Conservation (phyloP, 169 alveolate species). For the Plasmodium adleri region DNA sequence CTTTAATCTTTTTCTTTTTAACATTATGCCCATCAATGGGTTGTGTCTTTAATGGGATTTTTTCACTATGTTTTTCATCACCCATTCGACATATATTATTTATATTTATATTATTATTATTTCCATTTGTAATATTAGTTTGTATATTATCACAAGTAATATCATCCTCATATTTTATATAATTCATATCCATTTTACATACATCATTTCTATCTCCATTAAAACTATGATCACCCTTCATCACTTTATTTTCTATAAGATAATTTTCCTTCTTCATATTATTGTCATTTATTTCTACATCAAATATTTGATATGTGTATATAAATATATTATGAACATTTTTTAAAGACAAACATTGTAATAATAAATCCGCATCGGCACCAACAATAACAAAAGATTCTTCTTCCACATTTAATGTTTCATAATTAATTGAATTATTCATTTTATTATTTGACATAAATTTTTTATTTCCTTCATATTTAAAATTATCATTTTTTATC, state of each 20-base stretch:
- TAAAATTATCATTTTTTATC: neutral
- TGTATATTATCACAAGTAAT: too few species aligned
- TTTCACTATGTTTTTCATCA: neutral
- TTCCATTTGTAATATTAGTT: neutral
- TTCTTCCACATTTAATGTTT: neutral
- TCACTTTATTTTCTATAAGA: neutral
- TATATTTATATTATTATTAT: neutral
- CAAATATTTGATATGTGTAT: slow-evolving; percentile 73
- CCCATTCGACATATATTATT: neutral
- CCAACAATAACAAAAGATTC: slow-evolving; percentile 80
- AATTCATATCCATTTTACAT: too few species aligned
- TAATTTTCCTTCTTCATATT: slow-evolving; percentile 47
- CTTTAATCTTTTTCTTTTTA: slow-evolving; percentile 53
- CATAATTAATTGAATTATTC: too few species aligned
- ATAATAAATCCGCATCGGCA: slow-evolving; percentile 80
- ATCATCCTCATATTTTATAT: too few species aligned
- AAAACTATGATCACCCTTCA: too few species aligned
- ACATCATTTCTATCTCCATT: too few species aligned
- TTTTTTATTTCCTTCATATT: neutral
- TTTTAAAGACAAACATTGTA: slow-evolving; percentile 79
- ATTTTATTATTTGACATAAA: too few species aligned
- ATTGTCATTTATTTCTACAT: slow-evolving; percentile 1
- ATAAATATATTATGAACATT: slow-evolving; percentile 74
- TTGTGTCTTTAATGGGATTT: neutral
- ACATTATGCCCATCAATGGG: neutral